Base-by-base conservation (phyloP, 306 rosid genomes). In the Canavalia gladiata region DNA sequence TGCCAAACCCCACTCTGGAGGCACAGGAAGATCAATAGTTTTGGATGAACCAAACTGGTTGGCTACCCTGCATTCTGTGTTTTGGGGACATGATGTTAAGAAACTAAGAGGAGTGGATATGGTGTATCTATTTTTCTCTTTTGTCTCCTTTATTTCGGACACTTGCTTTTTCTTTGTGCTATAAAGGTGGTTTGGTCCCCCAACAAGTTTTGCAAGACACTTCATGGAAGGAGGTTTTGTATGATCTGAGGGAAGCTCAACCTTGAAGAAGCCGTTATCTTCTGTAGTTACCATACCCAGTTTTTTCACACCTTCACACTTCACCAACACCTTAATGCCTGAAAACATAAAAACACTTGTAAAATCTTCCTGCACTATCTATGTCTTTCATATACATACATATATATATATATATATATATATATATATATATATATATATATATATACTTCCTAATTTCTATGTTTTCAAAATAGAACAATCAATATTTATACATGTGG, bases 1-100 rank as follows among this genome's bases (percentile, higher is more conserved):
- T 41, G 99, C 95, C 78, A 95, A 82, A 4, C 99, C 97, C 97
- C 97, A 95, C 73, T 86, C 89, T 0, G 76, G 86, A 42, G 98
- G 97, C 65, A 95, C 43, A 46, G 97, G 98, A 13, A 95, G 52
- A 84, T 95, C 58, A 1, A 89, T 1, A 7, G 90, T 91, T 81
- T 92, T 89, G 64, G 97, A 92, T 1, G 97, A 90, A 39, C 75
- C 87, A 9, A 86, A 57, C 42, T 67, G 0, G 10, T 80, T 77
- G 7, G n/a, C 12, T 50, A 52, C 69, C 34, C 71, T 88, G 79
- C 92, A 88, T 13, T 82, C 80, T 68, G 25, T 71, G 60, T 60
- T 63, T 41, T 81, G 45, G 6, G 90, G 88, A 85, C 95, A 90
- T 5, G 86, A 77, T 18, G 77, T 85, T 78, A 75, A 83, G 85